Evolutionary conservation across 1,284 basidiomycete species (phyloP), one percentile per base, ranked within the genome.

Genomic region (Filobasidium uniguttulatum): DNA sequence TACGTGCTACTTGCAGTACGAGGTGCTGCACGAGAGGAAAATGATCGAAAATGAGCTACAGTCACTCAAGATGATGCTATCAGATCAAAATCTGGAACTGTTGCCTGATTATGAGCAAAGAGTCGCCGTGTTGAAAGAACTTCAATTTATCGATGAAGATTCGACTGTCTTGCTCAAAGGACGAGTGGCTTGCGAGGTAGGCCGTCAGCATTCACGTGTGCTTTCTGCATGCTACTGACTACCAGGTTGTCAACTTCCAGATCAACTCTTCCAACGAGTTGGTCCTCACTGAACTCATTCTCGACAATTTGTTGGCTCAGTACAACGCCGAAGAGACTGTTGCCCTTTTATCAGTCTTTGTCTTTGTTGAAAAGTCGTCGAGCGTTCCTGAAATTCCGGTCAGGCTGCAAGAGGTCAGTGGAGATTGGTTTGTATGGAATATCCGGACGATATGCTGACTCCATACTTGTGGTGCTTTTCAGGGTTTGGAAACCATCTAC

Each of bases 211-310:
- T 43, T 23, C 35, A 26, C n/a, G 22, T 19, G 34, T 36, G 31
- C 49, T 50, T 44, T 47, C 35, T 49, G 33, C 20, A 6, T 48
- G 41, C 19, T 26, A 17, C 23, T 31, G 22, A 41, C 22, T 12
- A 3, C 22, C 38, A 25, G 15, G 10, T n/a, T 41, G 4, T 46
- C 34, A 28, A n/a, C n/a, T n/a, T n/a, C n/a, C n/a, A 91, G 87
- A 96, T 99, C 67, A 98, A 98, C 67, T 96, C 91, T 5, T 88
- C 85, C 3, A 90, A 90, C 59, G 90, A 94, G 62, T 81, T 99
- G 23, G 80, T 98, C 33, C 74, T 98, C 37, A 98, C 94, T 1
- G 94, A 99, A 63, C 77, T 99, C 30, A 94, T 99, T 50, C 76
- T 98, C 46, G 94, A 98, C 64, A 98, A 98, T 63, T 83, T 84